Evolutionary conservation across 305 asterid species (phyloP).

Genomic region (Rubia tinctorum): DNA sequence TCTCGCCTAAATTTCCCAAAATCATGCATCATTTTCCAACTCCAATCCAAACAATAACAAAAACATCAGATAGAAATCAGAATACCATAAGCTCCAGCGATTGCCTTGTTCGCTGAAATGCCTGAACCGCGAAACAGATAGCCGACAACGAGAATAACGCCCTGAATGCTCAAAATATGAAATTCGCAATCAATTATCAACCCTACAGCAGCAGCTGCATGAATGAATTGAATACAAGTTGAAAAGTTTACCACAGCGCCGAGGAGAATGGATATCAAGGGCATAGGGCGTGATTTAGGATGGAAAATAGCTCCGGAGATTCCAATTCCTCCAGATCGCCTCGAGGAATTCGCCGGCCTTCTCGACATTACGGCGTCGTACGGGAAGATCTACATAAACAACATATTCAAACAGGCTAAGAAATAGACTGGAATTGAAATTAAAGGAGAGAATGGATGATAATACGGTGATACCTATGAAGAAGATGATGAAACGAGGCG

Average conservation of each 20-base stretch:
- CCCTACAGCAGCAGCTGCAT: background rate
- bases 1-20: conserved; percentile 29
- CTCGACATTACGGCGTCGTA: conserved; percentile 36
- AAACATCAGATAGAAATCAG: background rate
- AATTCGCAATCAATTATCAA: background rate
- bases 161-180: conserved; percentile 26
- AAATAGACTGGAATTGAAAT: background rate
- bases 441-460: background rate
- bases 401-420: background rate
- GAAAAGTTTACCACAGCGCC: conserved; percentile 32
- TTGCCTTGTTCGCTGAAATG: conserved; percentile 15
- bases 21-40: background rate
- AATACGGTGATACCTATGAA: background rate
- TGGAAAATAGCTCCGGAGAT: conserved; percentile 36
- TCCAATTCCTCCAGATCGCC: conserved; percentile 34
- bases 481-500: background rate
- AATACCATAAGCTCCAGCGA: conserved; percentile 25
- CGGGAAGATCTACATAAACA: background rate
- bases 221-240: background rate
- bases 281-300: conserved; percentile 37
- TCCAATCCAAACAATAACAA: background rate
- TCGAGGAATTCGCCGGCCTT: conserved; percentile 34
- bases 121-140: conserved; percentile 42
- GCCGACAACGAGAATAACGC: conserved; percentile 31
- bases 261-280: conserved; percentile 33